A percentile compares a stretch with the other conserved stretches of the same genome.
These are phyloP conservation scores for Taphrina populina DNA, from an alignment of 1,139 yeast species.

Conservation along the genomic window DNA sequence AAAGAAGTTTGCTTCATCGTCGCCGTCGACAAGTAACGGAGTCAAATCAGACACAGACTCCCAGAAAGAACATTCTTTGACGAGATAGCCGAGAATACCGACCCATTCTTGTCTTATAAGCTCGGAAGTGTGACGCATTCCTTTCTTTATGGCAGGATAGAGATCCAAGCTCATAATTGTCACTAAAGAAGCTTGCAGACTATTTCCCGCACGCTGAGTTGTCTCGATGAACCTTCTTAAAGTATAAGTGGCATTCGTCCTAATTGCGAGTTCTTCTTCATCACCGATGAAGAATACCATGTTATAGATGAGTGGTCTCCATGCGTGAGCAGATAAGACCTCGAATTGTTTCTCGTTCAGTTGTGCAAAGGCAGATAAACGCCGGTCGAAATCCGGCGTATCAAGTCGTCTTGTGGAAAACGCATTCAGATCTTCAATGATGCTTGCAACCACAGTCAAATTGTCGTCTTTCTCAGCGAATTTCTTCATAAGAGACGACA, in stretches of 20 bases:
- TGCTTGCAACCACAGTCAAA: conserved; percentile 51
- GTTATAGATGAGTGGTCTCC: conserved; percentile 76
- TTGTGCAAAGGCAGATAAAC: conserved; percentile 64
- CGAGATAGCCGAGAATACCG: conserved; percentile 61
- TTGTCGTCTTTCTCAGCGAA: conserved; percentile 58
- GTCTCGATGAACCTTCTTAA: conserved; percentile 67
- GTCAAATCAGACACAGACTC: conserved; percentile 67
- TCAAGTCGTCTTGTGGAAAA: conserved; percentile 62
- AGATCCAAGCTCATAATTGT: conserved; percentile 56
- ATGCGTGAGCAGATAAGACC: conserved; percentile 56
- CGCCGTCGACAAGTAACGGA: conserved; percentile 61
- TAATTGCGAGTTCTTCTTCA: conserved; percentile 72
- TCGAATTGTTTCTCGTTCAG: conserved; percentile 59
- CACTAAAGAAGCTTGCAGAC: conserved; percentile 46
- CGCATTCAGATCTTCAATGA: conserved; percentile 68
- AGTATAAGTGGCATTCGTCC: conserved; percentile 72
- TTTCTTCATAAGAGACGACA: conserved; percentile 60
- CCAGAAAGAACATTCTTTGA: conserved; percentile 52
- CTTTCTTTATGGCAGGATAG: conserved; percentile 66
- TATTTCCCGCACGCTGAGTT: conserved; percentile 40
- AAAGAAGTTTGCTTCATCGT: conserved; percentile 85
- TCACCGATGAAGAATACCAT: conserved; percentile 72
- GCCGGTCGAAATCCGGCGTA: conserved; percentile 74
- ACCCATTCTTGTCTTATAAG: conserved; percentile 71
- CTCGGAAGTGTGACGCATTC: conserved; percentile 64